Evolutionary conservation across 306 rosid genomes (phyloP), one percentile per base, ranked within the genome.

Genomic region (Quercus glauca): DNA sequence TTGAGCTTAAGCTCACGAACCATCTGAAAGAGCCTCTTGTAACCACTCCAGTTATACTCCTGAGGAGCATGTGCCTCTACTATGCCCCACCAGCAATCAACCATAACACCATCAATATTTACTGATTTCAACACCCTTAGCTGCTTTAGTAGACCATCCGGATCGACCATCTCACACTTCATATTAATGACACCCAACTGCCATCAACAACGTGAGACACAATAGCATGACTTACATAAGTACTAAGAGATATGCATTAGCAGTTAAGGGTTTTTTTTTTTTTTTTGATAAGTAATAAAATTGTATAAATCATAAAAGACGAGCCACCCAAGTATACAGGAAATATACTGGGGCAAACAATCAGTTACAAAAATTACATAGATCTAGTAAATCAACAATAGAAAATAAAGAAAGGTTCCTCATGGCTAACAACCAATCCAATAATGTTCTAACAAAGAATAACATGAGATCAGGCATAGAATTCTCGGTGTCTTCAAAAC

Each of bases 31-130:
- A 96, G 99, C 81, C 87, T 90, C 89, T 81, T 89, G 88, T 96
- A 96, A 74, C 99, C 99, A 88, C 70, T 91, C 99, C 99, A 96
- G 77, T 93, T 93, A 88, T 96, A 96, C 85, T 93, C 99, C 79
- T 81, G 94, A 0, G 99, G 99, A 82, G 89, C 84, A 90, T 93
- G 97, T 65, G 94, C 98, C 85, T 96, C 99, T 73, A 93, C 99
- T 77, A 93, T 89, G 57, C 99, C 99, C 99, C 99, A 96, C 99
- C 99, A 96, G 87, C 98, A 93, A 82, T 96, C 94, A 73, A 96
- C 97, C 89, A 84, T 87, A 60, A 93, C 88, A 77, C 99, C 99
- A 81, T 93, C 98, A 78, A 90, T 92, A 73, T 89, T 86, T 45
- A 83, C 82, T 31, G 98, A 91, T 86, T 96, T 96, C 89, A 96